Percentiles rank a stretch among this genome's conserved stretches.
Conservation (phyloP, 805 yeast genomes). For the Huiozyma sinensis region DNA sequence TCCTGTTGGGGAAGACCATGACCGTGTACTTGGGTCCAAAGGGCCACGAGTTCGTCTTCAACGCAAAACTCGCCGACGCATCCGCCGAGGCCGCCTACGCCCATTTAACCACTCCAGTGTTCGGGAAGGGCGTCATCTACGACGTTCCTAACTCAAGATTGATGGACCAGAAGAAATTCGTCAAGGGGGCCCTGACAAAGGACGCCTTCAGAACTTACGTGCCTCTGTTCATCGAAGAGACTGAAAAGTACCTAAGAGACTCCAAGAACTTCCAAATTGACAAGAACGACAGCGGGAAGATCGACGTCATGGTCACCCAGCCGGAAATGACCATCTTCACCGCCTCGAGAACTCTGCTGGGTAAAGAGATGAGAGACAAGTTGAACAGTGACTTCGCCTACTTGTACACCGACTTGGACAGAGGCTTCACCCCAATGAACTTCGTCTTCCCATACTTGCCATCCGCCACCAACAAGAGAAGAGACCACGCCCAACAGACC, state of each 20-base stretch:
- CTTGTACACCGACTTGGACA: conserved; percentile 83
- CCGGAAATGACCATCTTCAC: conserved; percentile 95
- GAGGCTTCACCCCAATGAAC: conserved; percentile 92
- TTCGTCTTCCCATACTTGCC: conserved; percentile 94
- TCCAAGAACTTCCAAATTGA: conserved; percentile 39
- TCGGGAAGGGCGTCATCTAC: conserved; percentile 94
- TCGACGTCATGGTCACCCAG: conserved; percentile 70
- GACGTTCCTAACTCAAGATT: conserved; percentile 89
- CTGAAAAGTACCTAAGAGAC: conserved; percentile 48
- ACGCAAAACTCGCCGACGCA: conserved; percentile 80
- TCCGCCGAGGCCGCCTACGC: conserved; percentile 94
- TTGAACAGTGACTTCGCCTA: conserved; percentile 77
- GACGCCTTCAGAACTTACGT: conserved; percentile 80
- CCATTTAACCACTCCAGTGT: conserved; percentile 97
- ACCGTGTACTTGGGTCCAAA: conserved; percentile 94
- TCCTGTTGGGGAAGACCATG: conserved; percentile 82
- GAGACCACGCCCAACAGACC: conserved; percentile 80
- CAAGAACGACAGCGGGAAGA: conserved; percentile 34
- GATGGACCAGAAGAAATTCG: conserved; percentile 98
- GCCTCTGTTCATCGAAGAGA: conserved; percentile 77
- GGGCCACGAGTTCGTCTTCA: conserved; percentile 93
- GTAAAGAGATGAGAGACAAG: conserved; percentile 80
- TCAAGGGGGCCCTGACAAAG: conserved; percentile 76
- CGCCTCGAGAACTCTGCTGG: conserved; percentile 83
- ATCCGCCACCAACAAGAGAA: conserved; percentile 66